Conservation (phyloP, 2,329 filamentous ascomycete genomes). For the Aspergillus puulaauensis region DNA sequence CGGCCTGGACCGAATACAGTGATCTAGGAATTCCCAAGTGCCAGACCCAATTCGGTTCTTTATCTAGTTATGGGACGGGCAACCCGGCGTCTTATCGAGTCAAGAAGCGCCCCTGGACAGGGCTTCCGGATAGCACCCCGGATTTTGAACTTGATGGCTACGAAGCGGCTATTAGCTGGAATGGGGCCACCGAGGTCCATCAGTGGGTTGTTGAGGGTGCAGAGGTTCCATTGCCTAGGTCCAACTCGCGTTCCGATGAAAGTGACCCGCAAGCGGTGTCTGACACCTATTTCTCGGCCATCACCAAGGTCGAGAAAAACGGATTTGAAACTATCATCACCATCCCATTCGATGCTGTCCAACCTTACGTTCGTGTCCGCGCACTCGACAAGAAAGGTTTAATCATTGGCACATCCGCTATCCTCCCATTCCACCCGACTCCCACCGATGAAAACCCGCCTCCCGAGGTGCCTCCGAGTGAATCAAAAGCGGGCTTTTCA, state of each 20-base stretch:
- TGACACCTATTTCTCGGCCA: slow-evolving; percentile 14
- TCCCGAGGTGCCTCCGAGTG: neutral
- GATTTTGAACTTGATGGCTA: slow-evolving; percentile 20
- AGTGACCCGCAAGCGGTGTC: neutral
- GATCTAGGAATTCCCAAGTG: slow-evolving; percentile 47
- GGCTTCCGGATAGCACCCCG: slow-evolving; percentile 44
- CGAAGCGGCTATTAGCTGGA: slow-evolving; percentile 33
- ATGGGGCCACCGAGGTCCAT: slow-evolving; percentile 36
- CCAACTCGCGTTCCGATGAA: neutral
- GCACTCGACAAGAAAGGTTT: slow-evolving; percentile 23
- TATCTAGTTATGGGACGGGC: slow-evolving; percentile 31
- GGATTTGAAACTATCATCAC: slow-evolving; percentile 30
- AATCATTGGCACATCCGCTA: slow-evolving; percentile 17
- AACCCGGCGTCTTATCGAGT: slow-evolving; percentile 52
- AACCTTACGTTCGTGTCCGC: slow-evolving; percentile 21
- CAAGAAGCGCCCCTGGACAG: slow-evolving; percentile 55
- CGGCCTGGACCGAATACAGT: slow-evolving; percentile 55
- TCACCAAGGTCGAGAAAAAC: slow-evolving; percentile 22
- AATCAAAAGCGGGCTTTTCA: neutral
- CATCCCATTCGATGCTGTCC: slow-evolving; percentile 17
- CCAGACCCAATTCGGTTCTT: slow-evolving; percentile 50
- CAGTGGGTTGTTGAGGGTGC: slow-evolving; percentile 29
- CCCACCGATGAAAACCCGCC: slow-evolving; percentile 9
- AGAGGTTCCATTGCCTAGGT: neutral
- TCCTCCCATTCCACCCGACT: slow-evolving; percentile 23